Percentiles rank a stretch among this genome's conserved stretches.
Evolutionary conservation across 164 flowering plant species (phyloP).

Genomic region (Chloranthus sessilifolius): DNA sequence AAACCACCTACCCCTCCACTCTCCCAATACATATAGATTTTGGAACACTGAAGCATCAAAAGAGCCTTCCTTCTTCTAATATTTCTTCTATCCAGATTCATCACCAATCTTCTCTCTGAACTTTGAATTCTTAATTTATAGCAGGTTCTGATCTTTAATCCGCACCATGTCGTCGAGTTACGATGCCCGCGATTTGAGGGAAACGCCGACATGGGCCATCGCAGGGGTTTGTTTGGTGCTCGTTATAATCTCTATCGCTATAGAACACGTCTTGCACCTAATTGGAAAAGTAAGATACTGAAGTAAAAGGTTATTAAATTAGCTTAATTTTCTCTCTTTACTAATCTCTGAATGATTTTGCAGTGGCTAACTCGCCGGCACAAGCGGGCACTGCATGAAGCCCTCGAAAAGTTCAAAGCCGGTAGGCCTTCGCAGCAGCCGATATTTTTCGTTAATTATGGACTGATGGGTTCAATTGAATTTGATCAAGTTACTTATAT

Average conservation of each 20-base stretch:
- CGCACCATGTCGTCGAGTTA: background rate
- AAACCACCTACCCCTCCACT: background rate
- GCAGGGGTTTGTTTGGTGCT: constrained; percentile 27
- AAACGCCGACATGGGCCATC: constrained; percentile 42
- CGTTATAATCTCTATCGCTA: constrained; percentile 23
- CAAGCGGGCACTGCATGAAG: constrained; percentile 40
- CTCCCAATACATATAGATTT: background rate
- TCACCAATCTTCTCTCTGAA: background rate
- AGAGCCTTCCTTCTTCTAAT: background rate
- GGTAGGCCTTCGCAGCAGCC: constrained; percentile 29
- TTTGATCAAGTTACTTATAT: no score
- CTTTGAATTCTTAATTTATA: background rate
- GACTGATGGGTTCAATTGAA: no score
- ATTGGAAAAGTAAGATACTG: constrained; percentile 24
- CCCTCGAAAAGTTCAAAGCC: constrained; percentile 51
- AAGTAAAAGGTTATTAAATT: no score
- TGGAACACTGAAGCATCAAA: no score
- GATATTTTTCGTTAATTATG: no score
- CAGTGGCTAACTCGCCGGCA: constrained; percentile 38
- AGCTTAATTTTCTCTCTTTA: background rate
- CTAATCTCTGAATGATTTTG: background rate
- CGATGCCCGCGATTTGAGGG: constrained; percentile 10
- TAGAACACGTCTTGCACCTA: constrained; percentile 28
- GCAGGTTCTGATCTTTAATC: background rate
- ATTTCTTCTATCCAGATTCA: background rate